A percentile compares a stretch with the other conserved stretches of the same genome.
These are phyloP conservation scores for Rhodotorula glutinis DNA, from an alignment of 1,284 basidiomycete genomes.

Conservation along the genomic window DNA sequence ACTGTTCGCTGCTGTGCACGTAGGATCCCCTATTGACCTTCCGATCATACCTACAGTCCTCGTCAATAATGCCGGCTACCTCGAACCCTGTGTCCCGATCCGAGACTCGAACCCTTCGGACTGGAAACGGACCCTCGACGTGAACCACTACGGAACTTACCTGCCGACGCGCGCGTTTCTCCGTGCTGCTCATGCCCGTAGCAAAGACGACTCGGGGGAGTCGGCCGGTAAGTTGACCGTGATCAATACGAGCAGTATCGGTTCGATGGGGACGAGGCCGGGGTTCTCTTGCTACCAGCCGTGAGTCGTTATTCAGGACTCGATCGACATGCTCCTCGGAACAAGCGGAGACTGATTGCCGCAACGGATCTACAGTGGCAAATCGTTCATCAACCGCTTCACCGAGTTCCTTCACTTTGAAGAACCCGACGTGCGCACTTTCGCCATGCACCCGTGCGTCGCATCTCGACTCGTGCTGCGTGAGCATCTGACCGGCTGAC, in stretches of 20 bases:
- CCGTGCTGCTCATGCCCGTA: background rate
- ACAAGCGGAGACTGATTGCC: no score
- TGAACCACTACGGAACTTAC: constrained; percentile 17
- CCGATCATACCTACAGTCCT: constrained; percentile 8
- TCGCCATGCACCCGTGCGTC: constrained; percentile 21
- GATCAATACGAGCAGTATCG: constrained; percentile 20
- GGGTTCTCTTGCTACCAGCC: constrained; percentile 20
- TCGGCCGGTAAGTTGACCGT: constrained; percentile 1
- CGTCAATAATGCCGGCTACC: constrained; percentile 23
- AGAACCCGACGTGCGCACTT: constrained; percentile 17
- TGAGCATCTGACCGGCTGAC: no score
- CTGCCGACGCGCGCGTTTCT: constrained; percentile 27
- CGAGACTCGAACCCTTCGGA: constrained; percentile 11
- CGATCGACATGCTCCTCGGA: no score
- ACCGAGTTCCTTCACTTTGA: constrained; percentile 26
- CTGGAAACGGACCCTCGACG: constrained; percentile 21
- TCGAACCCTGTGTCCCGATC: constrained; percentile 16
- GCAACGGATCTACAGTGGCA: background rate
- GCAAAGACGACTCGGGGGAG: background rate
- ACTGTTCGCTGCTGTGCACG: no score
- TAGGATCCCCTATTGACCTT: no score
- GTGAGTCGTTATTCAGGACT: background rate
- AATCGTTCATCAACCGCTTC: constrained; percentile 16
- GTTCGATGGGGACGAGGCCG: constrained; percentile 5
- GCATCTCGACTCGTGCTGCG: no score